These are phyloP conservation scores for Aspergillus sclerotialis DNA, from an alignment of 2,329 filamentous ascomycete genomes.

Conservation along the genomic window DNA sequence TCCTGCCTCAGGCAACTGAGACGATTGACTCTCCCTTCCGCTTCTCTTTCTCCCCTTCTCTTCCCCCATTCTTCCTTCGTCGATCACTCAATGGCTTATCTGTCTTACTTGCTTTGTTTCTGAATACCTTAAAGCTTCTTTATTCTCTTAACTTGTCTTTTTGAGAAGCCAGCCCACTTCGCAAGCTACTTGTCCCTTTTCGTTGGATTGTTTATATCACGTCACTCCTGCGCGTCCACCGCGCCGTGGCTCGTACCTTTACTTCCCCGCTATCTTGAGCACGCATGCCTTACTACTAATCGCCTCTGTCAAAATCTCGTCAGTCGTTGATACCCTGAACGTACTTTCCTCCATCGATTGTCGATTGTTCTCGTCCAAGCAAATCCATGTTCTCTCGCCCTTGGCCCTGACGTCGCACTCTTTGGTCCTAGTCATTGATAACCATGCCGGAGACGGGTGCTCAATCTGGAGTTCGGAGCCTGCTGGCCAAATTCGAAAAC, in stretches of 20 bases:
- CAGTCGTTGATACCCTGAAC: too few species aligned
- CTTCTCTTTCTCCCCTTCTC: constrained; percentile 3
- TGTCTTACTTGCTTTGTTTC: constrained; percentile 3
- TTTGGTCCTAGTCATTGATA: constrained; percentile 1
- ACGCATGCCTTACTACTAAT: too few species aligned
- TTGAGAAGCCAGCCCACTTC: not conserved
- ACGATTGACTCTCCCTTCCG: constrained; percentile 1
- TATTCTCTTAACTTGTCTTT: too few species aligned
- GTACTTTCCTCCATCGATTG: too few species aligned
- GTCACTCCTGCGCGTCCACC: constrained; percentile 8
- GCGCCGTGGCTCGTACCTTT: constrained; percentile 3
- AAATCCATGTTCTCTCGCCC: too few species aligned
- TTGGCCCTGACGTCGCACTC: too few species aligned
- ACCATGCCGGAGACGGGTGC: constrained; percentile 15
- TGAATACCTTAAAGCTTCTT: too few species aligned
- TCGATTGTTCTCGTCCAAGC: too few species aligned
- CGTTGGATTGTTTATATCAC: constrained; percentile 13
- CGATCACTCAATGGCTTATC: constrained; percentile 2
- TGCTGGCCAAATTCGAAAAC: constrained; percentile 75
- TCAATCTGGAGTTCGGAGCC: constrained; percentile 57
- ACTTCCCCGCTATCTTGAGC: not conserved
- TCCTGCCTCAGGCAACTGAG: constrained; percentile 5
- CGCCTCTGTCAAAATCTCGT: too few species aligned
- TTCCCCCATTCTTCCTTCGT: not conserved
- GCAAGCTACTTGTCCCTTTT: constrained; percentile 4